phyloP scores from a whole-genome alignment of 2,329 filamentous ascomycete species.

The Harringtonia aguacate region DNA sequence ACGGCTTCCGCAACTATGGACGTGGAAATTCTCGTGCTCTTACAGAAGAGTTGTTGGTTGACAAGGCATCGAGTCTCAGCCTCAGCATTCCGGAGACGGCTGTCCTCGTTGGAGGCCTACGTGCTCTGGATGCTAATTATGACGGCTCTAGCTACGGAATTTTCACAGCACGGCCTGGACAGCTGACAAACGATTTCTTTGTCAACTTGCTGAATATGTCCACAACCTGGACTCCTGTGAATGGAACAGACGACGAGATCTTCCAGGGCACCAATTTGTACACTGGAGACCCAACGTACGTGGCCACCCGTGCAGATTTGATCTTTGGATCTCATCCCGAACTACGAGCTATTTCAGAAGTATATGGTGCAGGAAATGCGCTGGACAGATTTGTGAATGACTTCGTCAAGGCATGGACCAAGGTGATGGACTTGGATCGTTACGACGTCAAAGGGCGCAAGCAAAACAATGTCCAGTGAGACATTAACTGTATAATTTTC shows the following conservation, averaged over 20 bases:
- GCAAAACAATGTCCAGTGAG: not conserved
- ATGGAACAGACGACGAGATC: constrained; percentile 39
- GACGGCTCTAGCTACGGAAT: constrained; percentile 58
- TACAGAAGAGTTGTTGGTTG: constrained; percentile 60
- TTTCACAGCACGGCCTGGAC: constrained; percentile 55
- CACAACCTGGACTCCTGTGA: constrained; percentile 50
- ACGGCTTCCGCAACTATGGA: constrained; percentile 75
- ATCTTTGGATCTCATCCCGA: constrained; percentile 65
- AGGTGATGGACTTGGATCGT: constrained; percentile 65
- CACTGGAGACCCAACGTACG: constrained; percentile 56
- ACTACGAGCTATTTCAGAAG: constrained; percentile 58
- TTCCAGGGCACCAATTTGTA: constrained; percentile 57
- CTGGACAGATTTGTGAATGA: constrained; percentile 57
- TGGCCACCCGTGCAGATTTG: constrained; percentile 56
- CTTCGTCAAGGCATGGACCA: constrained; percentile 61
- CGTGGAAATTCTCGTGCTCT: constrained; percentile 46
- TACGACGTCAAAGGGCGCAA: constrained; percentile 36
- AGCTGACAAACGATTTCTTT: constrained; percentile 73
- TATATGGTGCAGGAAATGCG: constrained; percentile 52
- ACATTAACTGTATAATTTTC: not conserved
- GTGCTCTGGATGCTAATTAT: constrained; percentile 58
- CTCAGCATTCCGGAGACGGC: constrained; percentile 62
- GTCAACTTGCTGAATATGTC: constrained; percentile 62
- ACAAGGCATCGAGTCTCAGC: constrained; percentile 59
- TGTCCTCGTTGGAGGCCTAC: constrained; percentile 61